Evolutionary conservation across 345 rosid species (phyloP).

Genomic region (Excoecaria cochinchinensis): DNA sequence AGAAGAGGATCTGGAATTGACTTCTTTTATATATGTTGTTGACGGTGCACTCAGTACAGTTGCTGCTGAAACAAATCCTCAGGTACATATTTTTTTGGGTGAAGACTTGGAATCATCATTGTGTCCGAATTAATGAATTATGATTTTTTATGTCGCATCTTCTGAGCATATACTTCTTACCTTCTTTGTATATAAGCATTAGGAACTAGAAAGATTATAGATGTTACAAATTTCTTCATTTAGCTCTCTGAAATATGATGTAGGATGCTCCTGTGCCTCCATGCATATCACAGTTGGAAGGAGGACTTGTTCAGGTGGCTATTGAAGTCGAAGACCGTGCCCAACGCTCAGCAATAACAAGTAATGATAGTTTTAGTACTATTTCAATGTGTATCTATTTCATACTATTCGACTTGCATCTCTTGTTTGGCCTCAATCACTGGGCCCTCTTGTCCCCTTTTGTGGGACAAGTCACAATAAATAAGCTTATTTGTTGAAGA

Average conservation of each 20-base stretch:
- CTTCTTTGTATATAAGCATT: neutral
- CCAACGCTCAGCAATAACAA: slow-evolving; percentile 86
- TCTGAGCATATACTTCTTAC: neutral
- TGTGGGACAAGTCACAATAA: neutral
- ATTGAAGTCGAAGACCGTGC: slow-evolving; percentile 97
- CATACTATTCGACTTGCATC: neutral
- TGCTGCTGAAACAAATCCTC: slow-evolving; percentile 93
- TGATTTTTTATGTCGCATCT: neutral
- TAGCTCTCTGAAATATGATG: slow-evolving; percentile 4
- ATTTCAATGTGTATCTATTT: neutral
- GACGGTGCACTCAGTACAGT: slow-evolving; percentile 83
- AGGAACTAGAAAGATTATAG: neutral
- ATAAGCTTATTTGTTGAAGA: neutral
- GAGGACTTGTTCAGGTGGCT: slow-evolving; percentile 94
- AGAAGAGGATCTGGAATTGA: slow-evolving; percentile 75
- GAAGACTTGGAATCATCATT: neutral
- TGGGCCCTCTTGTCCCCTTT: neutral
- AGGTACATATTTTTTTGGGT: slow-evolving; percentile 36
- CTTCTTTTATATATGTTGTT: slow-evolving; percentile 71
- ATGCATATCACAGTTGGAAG: slow-evolving; percentile 83
- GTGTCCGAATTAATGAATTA: neutral
- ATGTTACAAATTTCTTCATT: neutral
- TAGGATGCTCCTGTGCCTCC: slow-evolving; percentile 97
- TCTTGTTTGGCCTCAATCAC: neutral
- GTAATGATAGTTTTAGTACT: slow-evolving; percentile 32